These are phyloP conservation scores for Tetragonia tetragonoides DNA, from an alignment of 148 eudicot species.

Conservation along the genomic window DNA sequence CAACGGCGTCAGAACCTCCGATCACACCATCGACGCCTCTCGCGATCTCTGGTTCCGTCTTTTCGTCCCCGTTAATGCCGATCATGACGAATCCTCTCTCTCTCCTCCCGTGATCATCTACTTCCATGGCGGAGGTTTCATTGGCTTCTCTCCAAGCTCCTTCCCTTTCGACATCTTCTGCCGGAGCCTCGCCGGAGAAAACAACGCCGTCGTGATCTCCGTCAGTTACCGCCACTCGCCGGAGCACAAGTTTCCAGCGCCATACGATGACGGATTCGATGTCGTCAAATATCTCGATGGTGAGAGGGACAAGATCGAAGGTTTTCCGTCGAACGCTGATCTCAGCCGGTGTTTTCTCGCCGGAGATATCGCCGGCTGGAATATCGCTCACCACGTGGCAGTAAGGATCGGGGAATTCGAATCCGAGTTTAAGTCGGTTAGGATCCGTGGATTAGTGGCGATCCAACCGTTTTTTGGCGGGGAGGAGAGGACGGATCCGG, in stretches of 20 bases:
- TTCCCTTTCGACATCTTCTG: conserved; percentile 27
- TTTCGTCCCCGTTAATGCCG: conserved; percentile 7
- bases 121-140: conserved; percentile 53
- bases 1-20: conserved; percentile 27
- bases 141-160: conserved; percentile 22
- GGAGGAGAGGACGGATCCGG: conserved; percentile 39
- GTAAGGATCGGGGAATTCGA: not conserved
- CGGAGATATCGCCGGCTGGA: conserved; percentile 49
- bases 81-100: not conserved
- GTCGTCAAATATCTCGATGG: conserved; percentile 31
- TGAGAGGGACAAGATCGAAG: not conserved
- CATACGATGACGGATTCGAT: conserved; percentile 36
- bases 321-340: conserved; percentile 24
- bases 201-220: conserved; percentile 31
- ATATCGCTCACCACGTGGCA: conserved; percentile 42
- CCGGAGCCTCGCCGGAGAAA: conserved; percentile 28
- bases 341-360: conserved; percentile 35
- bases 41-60: conserved; percentile 27
- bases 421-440: conserved; percentile 21
- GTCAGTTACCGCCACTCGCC: conserved; percentile 47
- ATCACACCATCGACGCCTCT: conserved; percentile 27
- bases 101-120: conserved; percentile 30
- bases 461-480: conserved; percentile 49
- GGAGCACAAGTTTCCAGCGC: conserved; percentile 32
- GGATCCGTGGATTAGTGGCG: conserved; percentile 30